Conservation (phyloP, 305 asterid species). For the Euphrasia arctica region DNA sequence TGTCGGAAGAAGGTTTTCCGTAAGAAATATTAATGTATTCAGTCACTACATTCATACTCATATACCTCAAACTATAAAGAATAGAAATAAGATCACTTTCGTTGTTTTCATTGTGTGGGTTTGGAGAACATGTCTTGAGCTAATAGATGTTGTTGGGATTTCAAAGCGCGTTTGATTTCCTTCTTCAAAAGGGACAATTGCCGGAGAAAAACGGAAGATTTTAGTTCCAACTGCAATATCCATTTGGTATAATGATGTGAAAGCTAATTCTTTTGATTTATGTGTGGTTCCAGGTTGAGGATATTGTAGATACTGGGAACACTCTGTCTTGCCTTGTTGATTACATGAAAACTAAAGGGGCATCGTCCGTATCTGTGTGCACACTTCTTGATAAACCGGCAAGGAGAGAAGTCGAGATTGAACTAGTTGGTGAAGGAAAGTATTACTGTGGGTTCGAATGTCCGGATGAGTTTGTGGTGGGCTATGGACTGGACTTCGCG, state of each 20-base stretch:
- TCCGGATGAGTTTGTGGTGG: conserved; percentile 85
- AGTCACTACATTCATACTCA: too few relatives aligned
- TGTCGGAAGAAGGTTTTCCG: too few relatives aligned
- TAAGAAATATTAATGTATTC: not conserved
- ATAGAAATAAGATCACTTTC: not conserved
- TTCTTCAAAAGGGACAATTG: not conserved
- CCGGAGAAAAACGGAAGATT: not conserved
- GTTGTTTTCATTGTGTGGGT: not conserved
- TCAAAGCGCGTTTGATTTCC: not conserved
- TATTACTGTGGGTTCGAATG: conserved; percentile 88
- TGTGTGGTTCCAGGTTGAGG: conserved; percentile 63
- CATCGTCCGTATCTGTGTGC: conserved; percentile 80
- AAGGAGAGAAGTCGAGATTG: conserved; percentile 55
- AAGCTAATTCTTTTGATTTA: not conserved
- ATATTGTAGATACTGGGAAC: conserved; percentile 88
- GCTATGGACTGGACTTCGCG: conserved; percentile 82
- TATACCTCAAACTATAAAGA: too few relatives aligned
- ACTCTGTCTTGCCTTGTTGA: conserved; percentile 61
- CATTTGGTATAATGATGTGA: not conserved
- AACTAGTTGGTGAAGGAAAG: conserved; percentile 78
- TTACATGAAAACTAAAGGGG: conserved; percentile 75
- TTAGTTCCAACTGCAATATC: not conserved
- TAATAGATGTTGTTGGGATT: not conserved
- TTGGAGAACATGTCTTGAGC: not conserved
- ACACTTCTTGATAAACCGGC: conserved; percentile 79